Evolutionary conservation across 1,284 basidiomycete species (phyloP), one percentile per base, ranked within the genome.

Genomic region (Paramarasmius palmivorus): DNA sequence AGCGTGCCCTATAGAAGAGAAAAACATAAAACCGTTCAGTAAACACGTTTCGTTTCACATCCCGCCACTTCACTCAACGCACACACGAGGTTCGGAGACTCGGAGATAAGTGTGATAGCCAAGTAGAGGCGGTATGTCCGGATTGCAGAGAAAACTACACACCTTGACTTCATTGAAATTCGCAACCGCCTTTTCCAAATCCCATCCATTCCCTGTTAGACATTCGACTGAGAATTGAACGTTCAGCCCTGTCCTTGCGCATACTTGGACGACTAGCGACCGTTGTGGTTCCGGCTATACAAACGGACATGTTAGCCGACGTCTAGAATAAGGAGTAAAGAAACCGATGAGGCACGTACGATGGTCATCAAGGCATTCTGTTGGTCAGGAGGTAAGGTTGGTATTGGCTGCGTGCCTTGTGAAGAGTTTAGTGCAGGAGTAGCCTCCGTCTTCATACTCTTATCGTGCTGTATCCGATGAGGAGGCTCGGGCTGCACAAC

Each of bases 111-210:
- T 40, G 39, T 14, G 22, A 40, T 17, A 40, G 26, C 25, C 12
- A 15, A 46, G 44, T 17, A n/a, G n/a, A n/a, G n/a, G n/a, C n/a
- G n/a, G n/a, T n/a, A n/a, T n/a, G n/a, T n/a, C n/a, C n/a, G n/a
- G n/a, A n/a, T n/a, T n/a, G n/a, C n/a, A n/a, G n/a, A n/a, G n/a
- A n/a, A n/a, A n/a, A 15, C 35, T 12, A 66, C 79, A 56, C 61
- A 88, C 88, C 81, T 89, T 89, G 63, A 92, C 89, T 64, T 89
- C 80, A 62, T 92, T 83, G 68, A 93, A 96, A 65, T 95, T 95
- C 50, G 78, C 78, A 36, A 92, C 66, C 0, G 93, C 93, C 55
- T 78, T 76, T 38, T 84, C 83, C 38, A 90, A 60, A 65, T 93
- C 82, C 93, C 93, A 96, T 12, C 73, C 83, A 63, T 94, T 95